Percentiles rank a stretch among this genome's conserved stretches.
Evolutionary conservation across 2,329 filamentous ascomycete species (phyloP).

Genomic region (Daldinia eschscholtzii): DNA sequence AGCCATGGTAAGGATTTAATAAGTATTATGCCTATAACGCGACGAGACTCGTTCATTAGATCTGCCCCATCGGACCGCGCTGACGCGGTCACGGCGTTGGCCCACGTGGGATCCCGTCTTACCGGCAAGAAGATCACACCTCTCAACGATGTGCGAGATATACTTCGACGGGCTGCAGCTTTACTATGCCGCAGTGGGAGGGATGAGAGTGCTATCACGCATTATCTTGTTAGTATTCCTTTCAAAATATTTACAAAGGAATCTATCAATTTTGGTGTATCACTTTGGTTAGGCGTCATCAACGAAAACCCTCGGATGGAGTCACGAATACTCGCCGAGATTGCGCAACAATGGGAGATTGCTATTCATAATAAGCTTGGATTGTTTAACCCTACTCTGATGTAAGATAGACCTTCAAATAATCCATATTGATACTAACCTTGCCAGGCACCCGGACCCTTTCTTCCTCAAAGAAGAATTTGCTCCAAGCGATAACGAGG

Average conservation of each 20-base stretch:
- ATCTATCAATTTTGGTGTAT: slow-evolving; percentile 94
- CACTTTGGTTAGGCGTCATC: slow-evolving; percentile 95
- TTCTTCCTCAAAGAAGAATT: slow-evolving; percentile 95
- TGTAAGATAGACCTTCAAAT: slow-evolving; percentile 58
- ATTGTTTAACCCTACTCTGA: slow-evolving; percentile 80
- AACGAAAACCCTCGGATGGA: slow-evolving; percentile 94
- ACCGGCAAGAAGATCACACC: slow-evolving; percentile 76
- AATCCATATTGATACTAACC: slow-evolving; percentile 49
- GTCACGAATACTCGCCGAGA: slow-evolving; percentile 85
- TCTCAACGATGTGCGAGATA: slow-evolving; percentile 81
- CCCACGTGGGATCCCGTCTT: slow-evolving; percentile 79
- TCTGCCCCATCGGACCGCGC: slow-evolving; percentile 66
- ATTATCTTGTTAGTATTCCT: slow-evolving; percentile 91
- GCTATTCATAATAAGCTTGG: slow-evolving; percentile 83
- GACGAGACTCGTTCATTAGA: slow-evolving; percentile 65
- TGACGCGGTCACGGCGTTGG: slow-evolving; percentile 74
- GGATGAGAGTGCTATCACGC: slow-evolving; percentile 82
- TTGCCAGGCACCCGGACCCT: slow-evolving; percentile 77
- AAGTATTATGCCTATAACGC: slow-evolving; percentile 68
- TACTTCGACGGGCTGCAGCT: slow-evolving; percentile 85
- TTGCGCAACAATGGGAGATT: slow-evolving; percentile 90
- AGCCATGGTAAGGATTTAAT: slow-evolving; percentile 77
- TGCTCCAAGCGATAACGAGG: slow-evolving; percentile 85
- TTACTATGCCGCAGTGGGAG: slow-evolving; percentile 83
- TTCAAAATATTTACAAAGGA: slow-evolving; percentile 95